A percentile compares a stretch with the other conserved stretches of the same genome.
Conservation (phyloP, 2,329 filamentous ascomycete species). For the Cladobotryum mycophilum region DNA sequence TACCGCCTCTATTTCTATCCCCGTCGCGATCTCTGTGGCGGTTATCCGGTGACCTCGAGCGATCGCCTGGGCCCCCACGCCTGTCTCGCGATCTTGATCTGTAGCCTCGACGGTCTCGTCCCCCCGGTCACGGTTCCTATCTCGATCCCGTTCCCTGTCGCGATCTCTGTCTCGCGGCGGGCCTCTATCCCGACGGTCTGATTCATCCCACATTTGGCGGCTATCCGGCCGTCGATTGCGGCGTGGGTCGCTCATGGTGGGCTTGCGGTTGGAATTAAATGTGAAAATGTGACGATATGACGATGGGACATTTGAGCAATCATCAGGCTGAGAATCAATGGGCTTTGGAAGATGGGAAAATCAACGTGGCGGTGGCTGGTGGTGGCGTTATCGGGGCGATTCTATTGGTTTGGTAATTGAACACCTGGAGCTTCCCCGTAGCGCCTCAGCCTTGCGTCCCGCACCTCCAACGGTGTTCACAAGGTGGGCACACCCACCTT, state of each 20-base stretch:
- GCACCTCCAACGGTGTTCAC: slow-evolving; percentile 9
- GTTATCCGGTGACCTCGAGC: slow-evolving; percentile 30
- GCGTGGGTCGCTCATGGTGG: slow-evolving; percentile 28
- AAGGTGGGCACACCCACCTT: not conserved
- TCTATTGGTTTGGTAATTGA: slow-evolving; percentile 2
- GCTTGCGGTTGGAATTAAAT: not conserved
- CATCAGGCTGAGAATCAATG: slow-evolving; percentile 9
- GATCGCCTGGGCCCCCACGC: slow-evolving; percentile 26
- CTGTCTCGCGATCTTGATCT: slow-evolving; percentile 24
- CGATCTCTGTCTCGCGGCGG: slow-evolving; percentile 20
- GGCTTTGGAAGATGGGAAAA: not conserved
- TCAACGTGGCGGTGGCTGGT: slow-evolving; percentile 5
- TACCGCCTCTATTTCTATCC: slow-evolving; percentile 25
- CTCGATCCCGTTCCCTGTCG: slow-evolving; percentile 25
- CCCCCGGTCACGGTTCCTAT: slow-evolving; percentile 18
- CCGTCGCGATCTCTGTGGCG: slow-evolving; percentile 34
- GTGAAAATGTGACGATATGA: not conserved
- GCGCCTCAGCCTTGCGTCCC: slow-evolving; percentile 11
- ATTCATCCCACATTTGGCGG: slow-evolving; percentile 56
- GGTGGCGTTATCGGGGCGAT: not conserved
- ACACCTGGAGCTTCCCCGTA: not conserved
- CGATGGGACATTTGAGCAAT: not conserved
- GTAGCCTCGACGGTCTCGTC: slow-evolving; percentile 19
- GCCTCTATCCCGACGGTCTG: slow-evolving; percentile 34
- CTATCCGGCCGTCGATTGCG: slow-evolving; percentile 41